A percentile compares a stretch with the other conserved stretches of the same genome.
These are phyloP conservation scores for Coniochaeta pulveracea DNA, from an alignment of 2,329 filamentous ascomycete species.

Conservation along the genomic window DNA sequence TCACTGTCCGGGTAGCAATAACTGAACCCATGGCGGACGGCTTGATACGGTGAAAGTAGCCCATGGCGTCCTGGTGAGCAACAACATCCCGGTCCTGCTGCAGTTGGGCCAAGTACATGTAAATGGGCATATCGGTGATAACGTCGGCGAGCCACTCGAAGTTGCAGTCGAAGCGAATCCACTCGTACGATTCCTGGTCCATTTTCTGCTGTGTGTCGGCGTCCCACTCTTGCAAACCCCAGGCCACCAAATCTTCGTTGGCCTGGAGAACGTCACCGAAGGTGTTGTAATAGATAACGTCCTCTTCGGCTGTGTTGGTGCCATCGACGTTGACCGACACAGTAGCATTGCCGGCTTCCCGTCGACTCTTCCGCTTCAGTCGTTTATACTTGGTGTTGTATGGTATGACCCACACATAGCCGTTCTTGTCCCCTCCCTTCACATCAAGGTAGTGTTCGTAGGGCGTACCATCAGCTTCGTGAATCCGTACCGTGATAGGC, in stretches of 20 bases:
- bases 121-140: slow-evolving; percentile 70
- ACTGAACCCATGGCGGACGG: slow-evolving; percentile 77
- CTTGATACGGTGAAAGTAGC: slow-evolving; percentile 56
- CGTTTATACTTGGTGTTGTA: slow-evolving; percentile 99
- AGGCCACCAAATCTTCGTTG: slow-evolving; percentile 70
- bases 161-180: slow-evolving; percentile 96
- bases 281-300: slow-evolving; percentile 81
- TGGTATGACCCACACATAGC: slow-evolving; percentile 77
- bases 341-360: slow-evolving; percentile 67
- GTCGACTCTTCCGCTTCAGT: slow-evolving; percentile 67
- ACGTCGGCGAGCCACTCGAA: slow-evolving; percentile 95
- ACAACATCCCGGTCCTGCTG: slow-evolving; percentile 96
- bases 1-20: slow-evolving; percentile 77
- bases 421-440: slow-evolving; percentile 64
- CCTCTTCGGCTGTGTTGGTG: slow-evolving; percentile 42
- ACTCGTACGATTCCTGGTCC: slow-evolving; percentile 95
- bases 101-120: slow-evolving; percentile 96
- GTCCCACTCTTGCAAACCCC: slow-evolving; percentile 83
- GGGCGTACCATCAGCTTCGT: slow-evolving; percentile 94
- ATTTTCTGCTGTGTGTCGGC: slow-evolving; percentile 80
- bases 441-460: slow-evolving; percentile 98
- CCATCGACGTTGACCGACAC: slow-evolving; percentile 52
- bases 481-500: slow-evolving; percentile 94
- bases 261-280: slow-evolving; percentile 82
- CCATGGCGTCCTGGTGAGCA: slow-evolving; percentile 67